These are phyloP conservation scores for Grosmannia huntii DNA, from an alignment of 2,329 filamentous ascomycete genomes.

Conservation along the genomic window DNA sequence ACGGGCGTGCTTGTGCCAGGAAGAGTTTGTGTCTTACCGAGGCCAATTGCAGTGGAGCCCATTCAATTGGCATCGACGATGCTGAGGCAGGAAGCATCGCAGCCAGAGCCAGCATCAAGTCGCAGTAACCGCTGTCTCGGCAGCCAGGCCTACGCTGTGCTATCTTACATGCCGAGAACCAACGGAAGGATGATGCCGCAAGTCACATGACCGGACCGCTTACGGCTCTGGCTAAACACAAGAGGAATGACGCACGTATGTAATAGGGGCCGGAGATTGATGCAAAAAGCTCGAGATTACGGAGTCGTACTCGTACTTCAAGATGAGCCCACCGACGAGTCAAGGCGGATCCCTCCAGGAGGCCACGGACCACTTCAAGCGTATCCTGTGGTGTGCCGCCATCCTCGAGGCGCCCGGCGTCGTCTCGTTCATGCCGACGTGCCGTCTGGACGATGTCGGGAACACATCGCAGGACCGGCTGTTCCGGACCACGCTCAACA, in stretches of 20 bases:
- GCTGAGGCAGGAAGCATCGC: too few species aligned
- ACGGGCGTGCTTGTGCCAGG: background rate
- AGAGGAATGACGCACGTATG: too few species aligned
- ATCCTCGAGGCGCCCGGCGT: constrained; percentile 6
- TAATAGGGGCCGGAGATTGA: background rate
- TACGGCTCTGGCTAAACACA: too few species aligned
- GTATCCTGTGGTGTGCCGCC: constrained; percentile 5
- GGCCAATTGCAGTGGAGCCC: too few species aligned
- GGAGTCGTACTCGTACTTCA: background rate
- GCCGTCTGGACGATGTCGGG: background rate
- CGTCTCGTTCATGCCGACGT: background rate
- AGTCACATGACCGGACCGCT: too few species aligned
- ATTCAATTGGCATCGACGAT: too few species aligned
- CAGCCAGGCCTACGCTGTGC: too few species aligned
- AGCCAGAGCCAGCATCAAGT: too few species aligned
- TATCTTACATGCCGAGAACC: too few species aligned
- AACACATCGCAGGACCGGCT: constrained; percentile 7
- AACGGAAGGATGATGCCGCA: too few species aligned
- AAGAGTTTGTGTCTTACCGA: background rate
- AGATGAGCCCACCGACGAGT: background rate
- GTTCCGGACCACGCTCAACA: constrained; percentile 7
- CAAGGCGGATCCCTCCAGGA: constrained; percentile 4
- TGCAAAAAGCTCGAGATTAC: background rate
- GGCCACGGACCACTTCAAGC: constrained; percentile 7
- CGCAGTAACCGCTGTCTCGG: too few species aligned